phyloP scores from a whole-genome alignment of 2,329 filamentous ascomycete species.

The Scleromitrula shiraiana region DNA sequence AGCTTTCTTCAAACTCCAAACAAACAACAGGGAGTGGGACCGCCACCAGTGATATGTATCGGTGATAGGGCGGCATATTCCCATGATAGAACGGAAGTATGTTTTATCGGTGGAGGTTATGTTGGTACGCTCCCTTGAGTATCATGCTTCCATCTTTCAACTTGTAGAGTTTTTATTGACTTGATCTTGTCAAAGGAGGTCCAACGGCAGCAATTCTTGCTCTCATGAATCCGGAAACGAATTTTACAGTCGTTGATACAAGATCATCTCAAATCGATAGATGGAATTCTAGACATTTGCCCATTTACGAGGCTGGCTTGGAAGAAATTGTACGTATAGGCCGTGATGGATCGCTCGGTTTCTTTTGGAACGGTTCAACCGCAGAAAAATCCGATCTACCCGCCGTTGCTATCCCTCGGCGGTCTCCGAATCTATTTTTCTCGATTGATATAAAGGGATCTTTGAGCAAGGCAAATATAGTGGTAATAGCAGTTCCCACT shows the following conservation, averaged over 20 bases:
- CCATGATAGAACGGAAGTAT: too few species aligned
- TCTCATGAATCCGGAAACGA: conserved; percentile 61
- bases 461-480: conserved; percentile 61
- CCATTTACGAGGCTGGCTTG: conserved; percentile 69
- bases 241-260: conserved; percentile 67
- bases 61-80: too few species aligned
- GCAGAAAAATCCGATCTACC: conserved; percentile 32
- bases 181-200: conserved; percentile 40
- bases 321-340: conserved; percentile 58
- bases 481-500: conserved; percentile 72
- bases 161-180: conserved; percentile 1
- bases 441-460: conserved; percentile 55
- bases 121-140: conserved; percentile 47
- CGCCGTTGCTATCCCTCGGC: too few species aligned
- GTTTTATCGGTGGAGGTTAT: conserved; percentile 69
- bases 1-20: too few species aligned
- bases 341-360: conserved; percentile 51
- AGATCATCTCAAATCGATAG: conserved; percentile 56
- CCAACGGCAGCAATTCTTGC: conserved; percentile 71
- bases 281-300: conserved; percentile 67
- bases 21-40: too few species aligned
- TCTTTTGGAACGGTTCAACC: too few species aligned
- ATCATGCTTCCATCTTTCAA: background rate
- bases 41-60: too few species aligned
- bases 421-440: conserved; percentile 63